Percentiles rank a stretch among this genome's conserved stretches.
Conservation (phyloP, 345 rosid genomes). For the Lepidium aucheri region DNA sequence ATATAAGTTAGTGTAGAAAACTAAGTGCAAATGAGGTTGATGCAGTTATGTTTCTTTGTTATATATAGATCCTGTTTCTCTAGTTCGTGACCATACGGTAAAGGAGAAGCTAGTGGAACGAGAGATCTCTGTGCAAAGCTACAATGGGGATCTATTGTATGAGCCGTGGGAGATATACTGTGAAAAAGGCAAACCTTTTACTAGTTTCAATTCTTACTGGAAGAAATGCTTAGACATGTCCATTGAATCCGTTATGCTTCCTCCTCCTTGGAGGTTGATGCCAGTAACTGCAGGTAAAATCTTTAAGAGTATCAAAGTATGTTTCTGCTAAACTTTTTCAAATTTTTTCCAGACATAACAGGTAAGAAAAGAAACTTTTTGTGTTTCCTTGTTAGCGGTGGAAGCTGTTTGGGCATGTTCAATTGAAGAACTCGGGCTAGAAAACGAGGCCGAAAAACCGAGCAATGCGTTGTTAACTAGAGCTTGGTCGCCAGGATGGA, state of each 20-base stretch:
- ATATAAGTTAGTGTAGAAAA: not conserved
- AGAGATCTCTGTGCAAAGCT: conserved; percentile 85
- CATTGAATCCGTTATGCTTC: conserved; percentile 51
- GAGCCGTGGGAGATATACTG: conserved; percentile 92
- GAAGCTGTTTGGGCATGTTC: conserved; percentile 50
- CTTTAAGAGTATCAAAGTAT: not conserved
- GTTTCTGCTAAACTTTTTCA: not conserved
- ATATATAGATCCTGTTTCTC: conserved; percentile 69
- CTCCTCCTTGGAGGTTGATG: conserved; percentile 69
- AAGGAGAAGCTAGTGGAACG: conserved; percentile 63
- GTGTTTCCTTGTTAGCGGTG: conserved; percentile 19
- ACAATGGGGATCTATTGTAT: conserved; percentile 75
- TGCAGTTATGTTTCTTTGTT: not conserved
- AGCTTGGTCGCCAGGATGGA: conserved; percentile 96
- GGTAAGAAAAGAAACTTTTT: not conserved
- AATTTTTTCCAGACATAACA: not conserved
- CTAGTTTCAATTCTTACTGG: conserved; percentile 66
- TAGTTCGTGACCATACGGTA: conserved; percentile 71
- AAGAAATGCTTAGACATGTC: conserved; percentile 59
- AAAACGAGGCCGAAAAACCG: conserved; percentile 71
- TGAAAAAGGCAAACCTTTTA: conserved; percentile 61
- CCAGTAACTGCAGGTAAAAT: conserved; percentile 47
- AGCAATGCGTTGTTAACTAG: conserved; percentile 82
- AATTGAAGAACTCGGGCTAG: conserved; percentile 67
- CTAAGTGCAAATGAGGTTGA: not conserved